Conservation (phyloP, 1,284 basidiomycete species). For the Ustilago hordei region DNA sequence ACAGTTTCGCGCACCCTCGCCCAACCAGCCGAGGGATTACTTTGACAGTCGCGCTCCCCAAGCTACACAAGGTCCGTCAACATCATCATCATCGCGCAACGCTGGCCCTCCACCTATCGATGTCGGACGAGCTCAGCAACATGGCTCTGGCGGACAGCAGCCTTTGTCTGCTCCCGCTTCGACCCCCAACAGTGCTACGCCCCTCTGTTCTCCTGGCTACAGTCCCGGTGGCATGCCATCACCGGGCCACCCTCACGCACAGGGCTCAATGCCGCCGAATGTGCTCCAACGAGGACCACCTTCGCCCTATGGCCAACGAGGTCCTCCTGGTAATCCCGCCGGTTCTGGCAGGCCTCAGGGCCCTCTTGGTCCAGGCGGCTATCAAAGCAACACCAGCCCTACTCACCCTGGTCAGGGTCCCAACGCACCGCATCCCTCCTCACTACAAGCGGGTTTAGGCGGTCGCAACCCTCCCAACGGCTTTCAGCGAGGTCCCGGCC, state of each 20-base stretch:
- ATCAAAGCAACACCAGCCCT: constrained; percentile 13
- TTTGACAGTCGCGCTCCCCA: constrained; percentile 30
- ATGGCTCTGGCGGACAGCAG: constrained; percentile 7
- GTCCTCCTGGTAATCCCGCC: constrained; percentile 10
- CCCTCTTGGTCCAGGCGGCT: constrained; percentile 7
- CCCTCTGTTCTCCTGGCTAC: constrained; percentile 41
- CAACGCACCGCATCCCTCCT: constrained; percentile 17
- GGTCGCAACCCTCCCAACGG: constrained; percentile 23
- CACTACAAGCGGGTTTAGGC: constrained; percentile 25
- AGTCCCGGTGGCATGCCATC: constrained; percentile 29
- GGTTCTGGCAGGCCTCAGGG: constrained; percentile 11
- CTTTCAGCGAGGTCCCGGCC: constrained; percentile 16
- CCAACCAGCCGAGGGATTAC: constrained; percentile 29
- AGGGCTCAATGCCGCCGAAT: constrained; percentile 29
- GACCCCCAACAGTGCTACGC: constrained; percentile 39
- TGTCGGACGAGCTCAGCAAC: constrained; percentile 33
- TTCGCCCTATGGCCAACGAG: constrained; percentile 25
- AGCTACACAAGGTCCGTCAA: constrained; percentile 18
- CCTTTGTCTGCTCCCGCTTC: constrained; percentile 18
- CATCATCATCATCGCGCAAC: constrained; percentile 20
- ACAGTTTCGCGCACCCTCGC: constrained; percentile 9
- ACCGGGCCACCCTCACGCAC: constrained; percentile 10
- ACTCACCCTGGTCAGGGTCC: constrained; percentile 12
- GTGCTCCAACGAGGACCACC: constrained; percentile 47
- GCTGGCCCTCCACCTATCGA: constrained; percentile 40